Evolutionary conservation across 768 basidiomycete species (phyloP).

Genomic region (Hydnomerulius pinastri): DNA sequence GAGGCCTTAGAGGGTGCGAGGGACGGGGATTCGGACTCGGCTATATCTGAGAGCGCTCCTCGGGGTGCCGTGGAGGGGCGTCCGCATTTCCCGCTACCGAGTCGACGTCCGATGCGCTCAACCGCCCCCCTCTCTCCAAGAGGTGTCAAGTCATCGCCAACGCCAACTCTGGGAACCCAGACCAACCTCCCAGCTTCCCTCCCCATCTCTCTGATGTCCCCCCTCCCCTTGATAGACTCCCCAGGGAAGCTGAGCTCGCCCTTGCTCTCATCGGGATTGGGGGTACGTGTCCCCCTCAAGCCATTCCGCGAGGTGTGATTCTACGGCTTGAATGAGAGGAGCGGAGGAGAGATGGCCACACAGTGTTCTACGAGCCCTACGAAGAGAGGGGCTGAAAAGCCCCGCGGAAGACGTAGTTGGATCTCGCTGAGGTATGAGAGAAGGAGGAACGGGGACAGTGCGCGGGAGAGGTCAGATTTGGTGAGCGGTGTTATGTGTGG

Average conservation of each 20-base stretch:
- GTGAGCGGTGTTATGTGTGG: slow-evolving; percentile 69
- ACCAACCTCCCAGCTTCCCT: slow-evolving; percentile 67
- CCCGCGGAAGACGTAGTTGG: slow-evolving; percentile 67
- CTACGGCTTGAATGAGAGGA: slow-evolving; percentile 66
- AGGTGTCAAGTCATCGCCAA: not conserved
- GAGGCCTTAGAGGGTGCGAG: too few species aligned
- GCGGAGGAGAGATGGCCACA: slow-evolving; percentile 54
- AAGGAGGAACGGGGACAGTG: slow-evolving; percentile 50
- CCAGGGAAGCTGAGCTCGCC: slow-evolving; percentile 38
- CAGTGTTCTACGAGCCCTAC: slow-evolving; percentile 70
- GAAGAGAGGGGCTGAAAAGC: slow-evolving; percentile 73
- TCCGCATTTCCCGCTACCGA: slow-evolving; percentile 14
- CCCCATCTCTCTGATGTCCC: slow-evolving; percentile 62
- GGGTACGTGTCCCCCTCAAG: slow-evolving; percentile 58
- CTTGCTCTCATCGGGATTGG: slow-evolving; percentile 48
- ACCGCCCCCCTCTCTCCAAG: slow-evolving; percentile 63
- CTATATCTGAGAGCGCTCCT: slow-evolving; percentile 26
- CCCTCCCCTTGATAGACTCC: slow-evolving; percentile 50
- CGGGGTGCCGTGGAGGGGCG: not conserved
- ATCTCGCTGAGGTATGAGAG: slow-evolving; percentile 42
- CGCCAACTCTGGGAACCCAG: slow-evolving; percentile 53
- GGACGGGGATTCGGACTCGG: slow-evolving; percentile 30
- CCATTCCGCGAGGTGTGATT: slow-evolving; percentile 65
- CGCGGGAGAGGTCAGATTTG: slow-evolving; percentile 65
- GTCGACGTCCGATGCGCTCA: slow-evolving; percentile 39